Percentiles rank a stretch among this genome's conserved stretches.
Conservation (phyloP, 768 basidiomycete species). For the Paxillus involutus region DNA sequence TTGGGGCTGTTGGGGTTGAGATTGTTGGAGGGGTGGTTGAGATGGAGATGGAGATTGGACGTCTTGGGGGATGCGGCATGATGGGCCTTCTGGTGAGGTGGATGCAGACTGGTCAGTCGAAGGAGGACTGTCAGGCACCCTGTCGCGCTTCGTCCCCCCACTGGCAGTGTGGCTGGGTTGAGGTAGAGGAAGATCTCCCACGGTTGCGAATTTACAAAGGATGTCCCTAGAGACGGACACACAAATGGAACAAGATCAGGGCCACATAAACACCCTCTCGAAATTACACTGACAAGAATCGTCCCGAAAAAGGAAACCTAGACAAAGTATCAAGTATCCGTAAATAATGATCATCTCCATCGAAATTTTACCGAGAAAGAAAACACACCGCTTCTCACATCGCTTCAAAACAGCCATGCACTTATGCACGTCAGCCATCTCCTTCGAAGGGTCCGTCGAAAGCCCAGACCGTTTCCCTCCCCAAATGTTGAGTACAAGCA, state of each 20-base stretch:
- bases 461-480: slow-evolving; percentile 45
- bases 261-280: background rate
- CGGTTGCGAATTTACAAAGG: slow-evolving; percentile 68
- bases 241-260: background rate
- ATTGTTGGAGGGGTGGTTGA: slow-evolving; percentile 10
- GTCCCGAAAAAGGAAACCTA: slow-evolving; percentile 49
- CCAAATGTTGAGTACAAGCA: slow-evolving; percentile 59
- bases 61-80: slow-evolving; percentile 33
- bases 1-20: slow-evolving; percentile 6
- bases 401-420: slow-evolving; percentile 43
- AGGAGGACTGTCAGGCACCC: slow-evolving; percentile 53
- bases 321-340: background rate
- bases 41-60: slow-evolving; percentile 5
- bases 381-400: slow-evolving; percentile 35
- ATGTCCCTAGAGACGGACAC: slow-evolving; percentile 52
- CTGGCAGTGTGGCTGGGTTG: slow-evolving; percentile 43
- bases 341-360: background rate
- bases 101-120: slow-evolving; percentile 6
- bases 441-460: slow-evolving; percentile 38
- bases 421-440: slow-evolving; percentile 51
- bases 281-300: slow-evolving; percentile 41
- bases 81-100: slow-evolving; percentile 13
- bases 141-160: slow-evolving; percentile 58
- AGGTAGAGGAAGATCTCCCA: slow-evolving; percentile 70
- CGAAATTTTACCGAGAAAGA: background rate